Percentiles rank a stretch among this genome's conserved stretches.
Conservation (phyloP, 2,329 filamentous ascomycete genomes). For the Aspergillus sp. region DNA sequence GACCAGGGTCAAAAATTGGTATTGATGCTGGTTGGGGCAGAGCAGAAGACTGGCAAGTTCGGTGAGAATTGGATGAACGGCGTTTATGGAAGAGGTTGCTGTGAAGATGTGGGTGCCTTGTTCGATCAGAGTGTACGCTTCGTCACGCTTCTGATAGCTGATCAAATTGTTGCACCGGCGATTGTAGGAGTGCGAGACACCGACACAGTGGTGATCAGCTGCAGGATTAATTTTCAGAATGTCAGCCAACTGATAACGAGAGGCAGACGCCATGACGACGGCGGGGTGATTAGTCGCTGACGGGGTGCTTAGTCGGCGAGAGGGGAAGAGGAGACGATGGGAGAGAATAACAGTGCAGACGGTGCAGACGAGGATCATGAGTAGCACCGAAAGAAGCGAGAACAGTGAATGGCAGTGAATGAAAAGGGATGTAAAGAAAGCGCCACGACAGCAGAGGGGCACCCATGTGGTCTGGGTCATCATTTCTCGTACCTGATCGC, state of each 20-base stretch:
- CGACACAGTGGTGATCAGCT: not conserved
- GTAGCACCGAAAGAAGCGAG: not conserved
- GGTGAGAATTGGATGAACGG: not conserved
- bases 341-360: not conserved
- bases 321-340: not conserved
- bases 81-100: not conserved
- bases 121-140: not conserved
- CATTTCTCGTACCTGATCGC: not conserved
- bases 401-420: not conserved
- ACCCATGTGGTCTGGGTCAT: not conserved
- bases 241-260: not conserved
- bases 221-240: not conserved
- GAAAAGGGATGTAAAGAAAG: not conserved
- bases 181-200: not conserved
- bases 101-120: not conserved
- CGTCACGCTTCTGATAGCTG: not conserved
- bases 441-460: not conserved
- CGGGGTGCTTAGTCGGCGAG: not conserved
- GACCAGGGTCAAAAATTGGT: not conserved
- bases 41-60: not conserved
- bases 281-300: not conserved
- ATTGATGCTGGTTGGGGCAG: not conserved
- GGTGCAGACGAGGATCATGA: not conserved
- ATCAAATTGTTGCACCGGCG: slow-evolving; percentile 1
- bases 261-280: not conserved